A percentile compares a stretch with the other conserved stretches of the same genome.
Conservation (phyloP, 148 eudicot genomes). For the Camellia lanceoleosa region DNA sequence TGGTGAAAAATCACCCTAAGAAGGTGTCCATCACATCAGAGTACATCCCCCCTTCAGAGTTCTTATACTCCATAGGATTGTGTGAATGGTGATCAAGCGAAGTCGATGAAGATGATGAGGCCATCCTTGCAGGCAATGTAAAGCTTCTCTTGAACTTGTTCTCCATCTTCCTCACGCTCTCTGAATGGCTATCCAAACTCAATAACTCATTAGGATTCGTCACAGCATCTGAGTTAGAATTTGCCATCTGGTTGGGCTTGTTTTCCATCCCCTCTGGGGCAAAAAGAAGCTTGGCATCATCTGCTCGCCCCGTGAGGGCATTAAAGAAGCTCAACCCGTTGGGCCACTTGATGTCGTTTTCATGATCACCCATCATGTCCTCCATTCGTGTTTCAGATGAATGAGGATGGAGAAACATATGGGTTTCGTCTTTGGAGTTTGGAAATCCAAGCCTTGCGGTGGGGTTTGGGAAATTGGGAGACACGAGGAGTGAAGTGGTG, state of each 20-base stretch:
- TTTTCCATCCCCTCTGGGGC: constrained; percentile 54
- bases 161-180: constrained; percentile 61
- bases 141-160: constrained; percentile 84
- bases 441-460: constrained; percentile 47
- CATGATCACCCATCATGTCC: constrained; percentile 65
- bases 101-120: constrained; percentile 73
- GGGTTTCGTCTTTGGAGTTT: constrained; percentile 40
- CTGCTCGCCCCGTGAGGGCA: constrained; percentile 74
- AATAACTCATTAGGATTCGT: constrained; percentile 62
- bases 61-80: constrained; percentile 52
- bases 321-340: constrained; percentile 74
- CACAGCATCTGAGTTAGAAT: constrained; percentile 13
- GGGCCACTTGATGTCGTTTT: constrained; percentile 85
- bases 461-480: constrained; percentile 62
- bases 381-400: constrained; percentile 59
- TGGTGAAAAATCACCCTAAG: constrained; percentile 41
- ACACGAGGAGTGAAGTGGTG: constrained; percentile 32
- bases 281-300: constrained; percentile 71
- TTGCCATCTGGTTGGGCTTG: constrained; percentile 34
- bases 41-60: constrained; percentile 68
- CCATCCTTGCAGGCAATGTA: constrained; percentile 80
- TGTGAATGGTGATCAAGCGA: constrained; percentile 69
- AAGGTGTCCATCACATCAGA: constrained; percentile 89
- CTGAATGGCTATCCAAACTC: constrained; percentile 63
- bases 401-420: constrained; percentile 79